Evolutionary conservation across 306 rosid genomes (phyloP), one percentile per base, ranked within the genome.

Genomic region (Inga leiocalycina): DNA sequence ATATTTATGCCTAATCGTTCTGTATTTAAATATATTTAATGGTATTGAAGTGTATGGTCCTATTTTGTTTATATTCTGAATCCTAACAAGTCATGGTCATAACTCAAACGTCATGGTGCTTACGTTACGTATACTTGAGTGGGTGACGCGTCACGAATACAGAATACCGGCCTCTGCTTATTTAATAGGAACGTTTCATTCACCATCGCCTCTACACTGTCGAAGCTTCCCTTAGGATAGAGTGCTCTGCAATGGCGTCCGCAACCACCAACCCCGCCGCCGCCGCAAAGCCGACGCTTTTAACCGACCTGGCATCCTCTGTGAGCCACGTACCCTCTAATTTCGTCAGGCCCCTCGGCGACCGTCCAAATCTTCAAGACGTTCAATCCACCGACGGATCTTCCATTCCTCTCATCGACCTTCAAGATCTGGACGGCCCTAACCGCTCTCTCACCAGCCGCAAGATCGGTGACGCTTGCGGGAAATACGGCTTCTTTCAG

Each of bases 401-500:
- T 8, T 43, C 64, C 19, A 80, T 80, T 12, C 83, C 83, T 59
- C 48, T 80, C 37, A 57, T 80, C 17, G 78, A 71, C 24, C 44
- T 80, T 17, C 35, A 6, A 14, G 78, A 41, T 14, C 78, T 80
- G 16, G 37, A 80, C 5, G 83, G 83, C 1, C 72, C 83, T 0
- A 59, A 57, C 24, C 78, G 51, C 62, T 43, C 27, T 52, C 54
- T 48, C 52, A 57, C 90, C 46, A 77, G 92, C 71, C 67, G 77
- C 15, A 82, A 85, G 34, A 79, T 91, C 15, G 87, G 79, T 0
- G 86, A 88, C 20, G 98, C 98, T 54, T 95, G 98, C 88, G 89
- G 82, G 48, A 3, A 32, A 8, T 91, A 84, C 56, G 98, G 98
- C 0, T 95, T 95, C 77, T 95, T 95, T 71, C 98, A 90, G 92